Base-by-base conservation (phyloP, 352 stramenopile species). In the Globisporangium abappressorium region DNA sequence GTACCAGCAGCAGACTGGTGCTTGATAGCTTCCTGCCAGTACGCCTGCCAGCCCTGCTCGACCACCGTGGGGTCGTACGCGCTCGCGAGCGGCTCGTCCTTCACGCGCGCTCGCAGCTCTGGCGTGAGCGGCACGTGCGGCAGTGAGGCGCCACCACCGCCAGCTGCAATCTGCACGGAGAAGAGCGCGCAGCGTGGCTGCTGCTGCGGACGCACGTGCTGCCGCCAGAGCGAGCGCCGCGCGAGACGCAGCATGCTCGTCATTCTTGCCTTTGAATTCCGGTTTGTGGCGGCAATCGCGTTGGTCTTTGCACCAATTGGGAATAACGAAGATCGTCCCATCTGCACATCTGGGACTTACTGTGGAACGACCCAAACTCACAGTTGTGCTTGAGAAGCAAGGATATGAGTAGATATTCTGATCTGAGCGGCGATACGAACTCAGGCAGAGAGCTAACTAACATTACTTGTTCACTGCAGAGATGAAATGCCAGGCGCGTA, bases 31-130 rank as follows among this genome's bases (percentile, higher is more conserved):
- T 78, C 63, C 65, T 94, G 85, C 85, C 85, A 94, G 70, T 85
- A 88, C 66, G 70, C 68, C 62, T 91, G 81, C 86, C 86, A 94
- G 65, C 82, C 86, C 57, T 73, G 60, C 63, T 94, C 86, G 41
- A 94, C 84, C 49, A 64, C 58, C 65, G 71, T 74, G 34, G 86
- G 86, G 65, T 94, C 83, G 68, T 90, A 94, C 15, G 79, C 72
- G 15, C 73, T 67, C 28, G 76, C 83, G 62, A 94, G 66, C n/a
- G 84, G 84, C 49, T 72, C 67, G 7, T 69, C 57, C 46, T 81
- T 82, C 30, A 91, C 81, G 55, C 84, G 86, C 22, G 74, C 62
- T 26, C 71, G 79, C 62, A 94, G 80, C 49, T 82, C 78, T 0
- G 43, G 62, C 20, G 81, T 74, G 6, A 94, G 66, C 28, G 66